Base-by-base conservation (phyloP, 208 protist species). In the Angomonas ambiguus region DNA sequence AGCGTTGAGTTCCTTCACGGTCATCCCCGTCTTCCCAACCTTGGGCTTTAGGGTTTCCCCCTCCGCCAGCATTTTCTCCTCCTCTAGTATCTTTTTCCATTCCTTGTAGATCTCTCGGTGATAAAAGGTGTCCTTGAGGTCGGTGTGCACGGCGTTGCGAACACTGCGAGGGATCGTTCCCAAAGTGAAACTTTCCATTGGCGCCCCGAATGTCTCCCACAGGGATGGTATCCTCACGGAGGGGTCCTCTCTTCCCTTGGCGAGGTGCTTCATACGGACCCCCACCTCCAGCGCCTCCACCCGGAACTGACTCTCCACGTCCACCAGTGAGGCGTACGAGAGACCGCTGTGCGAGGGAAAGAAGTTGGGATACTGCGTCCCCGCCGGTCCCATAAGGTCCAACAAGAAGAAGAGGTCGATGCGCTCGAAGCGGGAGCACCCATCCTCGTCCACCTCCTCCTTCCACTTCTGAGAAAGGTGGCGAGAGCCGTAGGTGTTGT, bases 401-500 rank as follows among this genome's bases (percentile, higher is more conserved):
- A 92, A 79, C 48, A 97, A 76, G 2, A 93, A 62, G 64, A 97
- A 96, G 8, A 90, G 62, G 51, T 91, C 88, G 27, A 91, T 68
- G 0, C 56, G 64, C 59, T 84, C 72, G 72, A 82, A 84, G 27
- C 61, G 56, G 55, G 34, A 49, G 16, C 32, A 62, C 11, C n/a
- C 28, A 25, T 49, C 11, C 4, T 4, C 51, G 10, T 6, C 24
- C 3, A n/a, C 24, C 6, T 5, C 22, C 4, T 22, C 28, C 0
- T 62, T 64, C 82, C 83, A 94, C 30, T 66, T 45, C 28, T 65
- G 31, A 16, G 93, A 86, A 13, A 98, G 74, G 74, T 95, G 90
- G 20, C 93, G 80, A 1, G 95, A 83, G 6, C 93, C 93, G 74
- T 97, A 97, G n/a, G 95, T 88, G 76, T 93, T 81, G 73, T 98